phyloP scores from a whole-genome alignment of 2,329 filamentous ascomycete genomes.

The Stachybotrys elegans region DNA sequence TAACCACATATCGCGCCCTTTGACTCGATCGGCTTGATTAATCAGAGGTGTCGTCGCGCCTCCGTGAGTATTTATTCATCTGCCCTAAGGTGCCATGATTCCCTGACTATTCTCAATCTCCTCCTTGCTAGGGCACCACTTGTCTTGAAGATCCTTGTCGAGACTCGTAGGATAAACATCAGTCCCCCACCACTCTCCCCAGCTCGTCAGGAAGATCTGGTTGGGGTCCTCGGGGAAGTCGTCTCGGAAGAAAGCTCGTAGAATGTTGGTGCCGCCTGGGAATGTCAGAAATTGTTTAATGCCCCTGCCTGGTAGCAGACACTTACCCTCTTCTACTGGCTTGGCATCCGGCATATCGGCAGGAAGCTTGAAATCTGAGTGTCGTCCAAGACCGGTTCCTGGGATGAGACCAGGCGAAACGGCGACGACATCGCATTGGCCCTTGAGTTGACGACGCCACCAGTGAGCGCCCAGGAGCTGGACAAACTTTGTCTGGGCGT shows the following conservation, averaged over 20 bases:
- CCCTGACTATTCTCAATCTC: slow-evolving; percentile 41
- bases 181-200: slow-evolving; percentile 52
- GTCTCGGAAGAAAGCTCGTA: slow-evolving; percentile 35
- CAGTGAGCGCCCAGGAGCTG: slow-evolving; percentile 48
- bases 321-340: slow-evolving; percentile 37
- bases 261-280: slow-evolving; percentile 41
- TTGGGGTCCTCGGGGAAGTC: slow-evolving; percentile 47
- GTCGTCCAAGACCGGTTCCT: slow-evolving; percentile 35
- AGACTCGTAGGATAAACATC: slow-evolving; percentile 33
- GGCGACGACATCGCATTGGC: slow-evolving; percentile 40
- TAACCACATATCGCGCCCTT: too few species aligned
- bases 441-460: slow-evolving; percentile 48
- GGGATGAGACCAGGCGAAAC: slow-evolving; percentile 50
- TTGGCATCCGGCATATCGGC: slow-evolving; percentile 41
- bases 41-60: too few species aligned
- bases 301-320: not conserved
- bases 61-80: too few species aligned
- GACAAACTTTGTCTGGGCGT: slow-evolving; percentile 43
- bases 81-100: slow-evolving; percentile 37
- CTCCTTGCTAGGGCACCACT: slow-evolving; percentile 43
- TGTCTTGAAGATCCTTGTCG: slow-evolving; percentile 44
- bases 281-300: too few species aligned
- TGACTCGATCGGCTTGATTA: too few species aligned
- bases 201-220: slow-evolving; percentile 49
- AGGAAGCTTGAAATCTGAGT: slow-evolving; percentile 20